A percentile compares a stretch with the other conserved stretches of the same genome.
Evolutionary conservation across 2,329 filamentous ascomycete genomes (phyloP).

Genomic region (Xylaria digitata): DNA sequence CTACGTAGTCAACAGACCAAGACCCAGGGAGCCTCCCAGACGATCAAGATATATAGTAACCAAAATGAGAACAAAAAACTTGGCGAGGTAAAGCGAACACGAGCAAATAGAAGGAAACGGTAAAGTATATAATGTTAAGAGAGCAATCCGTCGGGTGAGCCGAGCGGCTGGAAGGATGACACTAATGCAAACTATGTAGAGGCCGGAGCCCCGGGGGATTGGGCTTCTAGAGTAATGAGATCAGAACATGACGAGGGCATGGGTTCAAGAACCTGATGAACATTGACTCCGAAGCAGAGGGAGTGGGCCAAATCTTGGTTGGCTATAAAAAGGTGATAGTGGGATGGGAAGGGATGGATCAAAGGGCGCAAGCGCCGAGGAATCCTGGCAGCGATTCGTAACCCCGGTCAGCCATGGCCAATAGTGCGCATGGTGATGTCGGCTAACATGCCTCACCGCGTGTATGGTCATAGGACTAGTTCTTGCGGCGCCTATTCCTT

Average conservation of each 20-base stretch:
- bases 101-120: slow-evolving; percentile 38
- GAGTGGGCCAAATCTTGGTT: slow-evolving; percentile 49
- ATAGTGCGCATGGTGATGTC: slow-evolving; percentile 43
- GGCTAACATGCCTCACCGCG: slow-evolving; percentile 46
- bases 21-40: slow-evolving; percentile 44
- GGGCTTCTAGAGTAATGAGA: slow-evolving; percentile 37
- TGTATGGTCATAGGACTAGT: slow-evolving; percentile 40
- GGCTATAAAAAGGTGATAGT: slow-evolving; percentile 53
- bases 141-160: slow-evolving; percentile 23
- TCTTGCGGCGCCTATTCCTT: slow-evolving; percentile 46
- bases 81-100: slow-evolving; percentile 31
- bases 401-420: slow-evolving; percentile 44
- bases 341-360: slow-evolving; percentile 44
- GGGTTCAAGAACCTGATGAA: slow-evolving; percentile 35
- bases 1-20: slow-evolving; percentile 43
- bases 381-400: slow-evolving; percentile 43
- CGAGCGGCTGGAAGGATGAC: slow-evolving; percentile 42
- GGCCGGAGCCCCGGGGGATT: slow-evolving; percentile 34
- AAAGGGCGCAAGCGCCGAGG: slow-evolving; percentile 55
- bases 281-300: slow-evolving; percentile 39
- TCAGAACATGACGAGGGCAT: slow-evolving; percentile 35
- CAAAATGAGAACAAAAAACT: slow-evolving; percentile 32
- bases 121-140: slow-evolving; percentile 48
- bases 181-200: slow-evolving; percentile 46
- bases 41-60: slow-evolving; percentile 38